Evolutionary conservation across 1,284 basidiomycete species (phyloP).

Genomic region (Moesziomyces sp.): DNA sequence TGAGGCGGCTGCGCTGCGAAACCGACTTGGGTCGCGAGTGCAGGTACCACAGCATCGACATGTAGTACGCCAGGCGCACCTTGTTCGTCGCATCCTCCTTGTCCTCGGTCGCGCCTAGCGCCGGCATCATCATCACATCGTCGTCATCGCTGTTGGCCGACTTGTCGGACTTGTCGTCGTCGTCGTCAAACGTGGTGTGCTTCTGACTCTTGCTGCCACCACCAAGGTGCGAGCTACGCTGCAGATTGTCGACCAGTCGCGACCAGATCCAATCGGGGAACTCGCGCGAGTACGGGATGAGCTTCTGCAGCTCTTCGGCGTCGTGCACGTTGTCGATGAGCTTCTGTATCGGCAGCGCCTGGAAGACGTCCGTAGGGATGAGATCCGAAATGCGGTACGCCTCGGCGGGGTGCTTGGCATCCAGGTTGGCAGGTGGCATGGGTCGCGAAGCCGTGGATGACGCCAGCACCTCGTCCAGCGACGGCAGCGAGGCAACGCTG

Average conservation of each 20-base stretch:
- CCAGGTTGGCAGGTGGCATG: constrained; percentile 58
- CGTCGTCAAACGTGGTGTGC: constrained; percentile 35
- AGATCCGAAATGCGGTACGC: constrained; percentile 59
- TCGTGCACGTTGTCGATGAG: constrained; percentile 41
- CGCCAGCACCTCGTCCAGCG: constrained; percentile 49
- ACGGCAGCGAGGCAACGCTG: constrained; percentile 45
- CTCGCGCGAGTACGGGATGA: constrained; percentile 34
- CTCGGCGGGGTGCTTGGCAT: constrained; percentile 58
- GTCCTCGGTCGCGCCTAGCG: constrained; percentile 43
- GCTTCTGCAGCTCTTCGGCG: constrained; percentile 27
- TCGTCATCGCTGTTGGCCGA: constrained; percentile 6
- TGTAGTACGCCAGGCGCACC: constrained; percentile 48
- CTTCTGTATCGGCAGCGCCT: constrained; percentile 45
- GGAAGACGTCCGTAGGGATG: constrained; percentile 50
- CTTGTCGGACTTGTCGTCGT: constrained; percentile 13
- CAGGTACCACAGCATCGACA: constrained; percentile 40
- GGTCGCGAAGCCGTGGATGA: constrained; percentile 52
- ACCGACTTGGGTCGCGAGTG: constrained; percentile 37
- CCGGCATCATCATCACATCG: constrained; percentile 41
- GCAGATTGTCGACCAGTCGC: constrained; percentile 38
- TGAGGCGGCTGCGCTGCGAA: constrained; percentile 30
- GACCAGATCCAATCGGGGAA: constrained; percentile 46
- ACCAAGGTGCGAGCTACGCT: constrained; percentile 39
- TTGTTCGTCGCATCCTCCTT: constrained; percentile 45
- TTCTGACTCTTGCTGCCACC: constrained; percentile 21